These are phyloP conservation scores for Mortierella sp. DNA, from an alignment of 371 early-diverging fungal genomes.

Conservation along the genomic window DNA sequence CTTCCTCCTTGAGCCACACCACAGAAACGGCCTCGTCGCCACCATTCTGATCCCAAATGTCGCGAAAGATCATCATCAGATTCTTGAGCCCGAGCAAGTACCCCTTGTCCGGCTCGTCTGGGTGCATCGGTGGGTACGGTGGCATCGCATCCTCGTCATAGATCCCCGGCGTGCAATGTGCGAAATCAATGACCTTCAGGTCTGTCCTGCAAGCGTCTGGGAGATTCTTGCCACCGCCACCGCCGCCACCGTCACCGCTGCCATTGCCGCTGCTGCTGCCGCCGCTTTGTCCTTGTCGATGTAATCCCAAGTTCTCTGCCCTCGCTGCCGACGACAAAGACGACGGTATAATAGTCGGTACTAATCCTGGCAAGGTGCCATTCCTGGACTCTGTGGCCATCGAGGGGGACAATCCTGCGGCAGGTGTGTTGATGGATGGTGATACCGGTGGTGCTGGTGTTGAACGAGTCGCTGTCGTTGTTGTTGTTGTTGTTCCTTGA, in stretches of 20 bases:
- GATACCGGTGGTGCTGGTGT: conserved; percentile 6
- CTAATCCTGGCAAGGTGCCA: background rate
- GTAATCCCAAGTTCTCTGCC: no score
- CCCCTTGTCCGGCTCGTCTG: conserved; percentile 76
- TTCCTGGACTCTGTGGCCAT: background rate
- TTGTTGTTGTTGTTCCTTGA: conserved; percentile 7
- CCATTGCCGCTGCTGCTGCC: background rate
- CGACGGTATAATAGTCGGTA: no score
- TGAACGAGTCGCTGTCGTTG: conserved; percentile 19
- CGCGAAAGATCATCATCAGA: conserved; percentile 76
- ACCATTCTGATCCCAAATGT: conserved; percentile 66
- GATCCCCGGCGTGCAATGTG: conserved; percentile 75
- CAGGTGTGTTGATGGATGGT: background rate
- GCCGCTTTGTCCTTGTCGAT: no score
- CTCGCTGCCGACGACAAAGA: no score
- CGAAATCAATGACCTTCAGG: conserved; percentile 95
- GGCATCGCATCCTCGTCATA: conserved; percentile 44
- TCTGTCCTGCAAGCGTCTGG: conserved; percentile 65
- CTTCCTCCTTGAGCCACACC: conserved; percentile 48
- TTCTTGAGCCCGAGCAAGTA: conserved; percentile 81
- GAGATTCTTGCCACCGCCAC: background rate
- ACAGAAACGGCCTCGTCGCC: conserved; percentile 54
- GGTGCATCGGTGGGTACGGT: conserved; percentile 78
- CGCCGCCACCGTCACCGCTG: background rate
- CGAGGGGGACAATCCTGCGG: background rate